These are phyloP conservation scores for Dissophora globulifera DNA, from an alignment of 192 early-diverging fungal genomes.

Conservation along the genomic window DNA sequence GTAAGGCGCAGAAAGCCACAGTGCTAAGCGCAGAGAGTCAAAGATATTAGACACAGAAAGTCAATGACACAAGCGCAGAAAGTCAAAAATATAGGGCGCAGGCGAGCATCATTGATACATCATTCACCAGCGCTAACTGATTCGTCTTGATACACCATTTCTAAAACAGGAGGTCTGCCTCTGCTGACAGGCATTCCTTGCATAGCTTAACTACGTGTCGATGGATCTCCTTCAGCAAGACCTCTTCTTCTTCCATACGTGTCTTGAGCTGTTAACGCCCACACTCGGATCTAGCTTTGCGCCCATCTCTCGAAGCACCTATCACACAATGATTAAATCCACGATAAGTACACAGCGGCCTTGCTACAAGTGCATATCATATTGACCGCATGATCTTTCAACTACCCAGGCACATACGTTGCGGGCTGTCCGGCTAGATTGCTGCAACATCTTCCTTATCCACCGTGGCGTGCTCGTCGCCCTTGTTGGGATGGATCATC, in stretches of 20 bases:
- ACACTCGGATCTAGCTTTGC: neutral
- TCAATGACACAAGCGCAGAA: no score
- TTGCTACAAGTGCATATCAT: no score
- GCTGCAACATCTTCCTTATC: constrained; percentile 12
- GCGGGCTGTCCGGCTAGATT: constrained; percentile 7
- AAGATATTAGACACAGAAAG: no score
- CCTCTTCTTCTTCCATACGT: constrained; percentile 20
- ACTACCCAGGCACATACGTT: constrained; percentile 16
- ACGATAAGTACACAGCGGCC: no score
- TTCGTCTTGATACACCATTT: no score
- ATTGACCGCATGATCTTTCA: no score
- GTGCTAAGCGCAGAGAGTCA: no score
- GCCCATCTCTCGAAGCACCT: constrained; percentile 13
- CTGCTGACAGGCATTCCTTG: constrained; percentile 18
- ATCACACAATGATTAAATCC: constrained; percentile 1
- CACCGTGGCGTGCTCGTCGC: neutral
- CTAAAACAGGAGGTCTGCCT: no score
- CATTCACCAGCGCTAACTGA: no score
- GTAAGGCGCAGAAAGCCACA: no score
- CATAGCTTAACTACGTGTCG: constrained; percentile 14
- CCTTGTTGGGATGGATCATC: constrained; percentile 6
- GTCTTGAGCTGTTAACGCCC: constrained; percentile 11
- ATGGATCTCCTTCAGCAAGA: constrained; percentile 19
- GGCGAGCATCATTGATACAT: no score
- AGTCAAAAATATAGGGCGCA: no score